Evolutionary conservation across 306 rosid genomes (phyloP).

Genomic region (Sphenostylis stenocarpa): DNA sequence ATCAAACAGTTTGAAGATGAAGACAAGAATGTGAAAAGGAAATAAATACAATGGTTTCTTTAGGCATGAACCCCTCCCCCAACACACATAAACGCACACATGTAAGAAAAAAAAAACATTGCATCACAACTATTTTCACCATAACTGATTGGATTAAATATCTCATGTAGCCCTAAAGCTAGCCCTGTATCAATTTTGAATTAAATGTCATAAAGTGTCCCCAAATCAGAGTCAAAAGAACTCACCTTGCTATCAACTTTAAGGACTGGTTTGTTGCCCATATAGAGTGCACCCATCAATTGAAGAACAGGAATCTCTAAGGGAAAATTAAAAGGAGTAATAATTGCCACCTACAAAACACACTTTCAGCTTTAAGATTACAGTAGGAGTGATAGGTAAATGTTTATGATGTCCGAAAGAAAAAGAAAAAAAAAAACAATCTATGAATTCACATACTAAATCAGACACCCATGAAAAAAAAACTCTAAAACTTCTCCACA

Average conservation of each 20-base stretch:
- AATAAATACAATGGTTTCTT: conserved; percentile 9
- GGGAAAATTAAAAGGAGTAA: conserved; percentile 97
- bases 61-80: background rate
- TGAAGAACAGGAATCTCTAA: conserved; percentile 97
- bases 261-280: conserved; percentile 96
- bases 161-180: background rate
- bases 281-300: conserved; percentile 96
- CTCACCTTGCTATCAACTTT: conserved; percentile 97
- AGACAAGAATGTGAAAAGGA: conserved; percentile 1
- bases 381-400: background rate
- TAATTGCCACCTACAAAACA: conserved; percentile 75
- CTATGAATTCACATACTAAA: background rate
- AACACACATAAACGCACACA: background rate
- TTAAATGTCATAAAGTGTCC: background rate
- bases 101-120: background rate
- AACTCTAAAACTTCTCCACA: conserved; percentile 7
- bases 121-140: conserved; percentile 1
- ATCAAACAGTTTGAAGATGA: background rate
- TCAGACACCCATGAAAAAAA: conserved; percentile 6
- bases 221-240: conserved; percentile 20
- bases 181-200: conserved; percentile 4
- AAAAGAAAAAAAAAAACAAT: no score
- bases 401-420: background rate
- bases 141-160: background rate
- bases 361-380: conserved; percentile 8